These are phyloP conservation scores for Periglandula ipomoeae DNA, from an alignment of 2,329 filamentous ascomycete genomes.

Conservation along the genomic window DNA sequence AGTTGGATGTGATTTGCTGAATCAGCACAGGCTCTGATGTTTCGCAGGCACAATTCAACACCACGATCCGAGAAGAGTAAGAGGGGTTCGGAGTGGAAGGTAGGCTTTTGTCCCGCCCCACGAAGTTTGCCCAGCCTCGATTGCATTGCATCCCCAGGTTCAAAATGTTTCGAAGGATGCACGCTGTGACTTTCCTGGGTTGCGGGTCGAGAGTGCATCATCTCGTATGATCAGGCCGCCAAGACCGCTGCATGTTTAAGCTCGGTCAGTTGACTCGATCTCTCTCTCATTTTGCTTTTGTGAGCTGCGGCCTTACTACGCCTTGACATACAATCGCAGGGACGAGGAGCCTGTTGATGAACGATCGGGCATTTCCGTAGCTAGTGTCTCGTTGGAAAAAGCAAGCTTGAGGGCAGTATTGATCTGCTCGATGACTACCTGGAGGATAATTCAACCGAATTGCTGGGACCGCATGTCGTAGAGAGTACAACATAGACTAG, in stretches of 20 bases:
- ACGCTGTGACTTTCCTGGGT: background rate
- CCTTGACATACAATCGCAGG: no score
- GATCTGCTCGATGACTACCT: background rate
- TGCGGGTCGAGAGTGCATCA: background rate
- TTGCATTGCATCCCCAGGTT: background rate
- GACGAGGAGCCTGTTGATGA: no score
- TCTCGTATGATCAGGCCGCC: background rate
- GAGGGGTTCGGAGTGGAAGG: no score
- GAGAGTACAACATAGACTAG: no score
- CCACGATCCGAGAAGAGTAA: background rate
- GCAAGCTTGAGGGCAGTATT: background rate
- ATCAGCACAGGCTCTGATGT: background rate
- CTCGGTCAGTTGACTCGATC: background rate
- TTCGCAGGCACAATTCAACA: background rate
- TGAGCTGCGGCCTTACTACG: no score
- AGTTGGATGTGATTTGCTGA: background rate
- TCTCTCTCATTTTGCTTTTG: no score
- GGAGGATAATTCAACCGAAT: no score
- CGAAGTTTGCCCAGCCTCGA: background rate
- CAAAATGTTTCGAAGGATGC: background rate
- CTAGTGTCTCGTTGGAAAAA: no score
- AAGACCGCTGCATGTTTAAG: conserved; percentile 1
- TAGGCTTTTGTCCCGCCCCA: no score
- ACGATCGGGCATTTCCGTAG: no score
- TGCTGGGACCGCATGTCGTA: no score